Evolutionary conservation across 2,329 filamentous ascomycete species (phyloP).

Genomic region (Eurotiales sp.): DNA sequence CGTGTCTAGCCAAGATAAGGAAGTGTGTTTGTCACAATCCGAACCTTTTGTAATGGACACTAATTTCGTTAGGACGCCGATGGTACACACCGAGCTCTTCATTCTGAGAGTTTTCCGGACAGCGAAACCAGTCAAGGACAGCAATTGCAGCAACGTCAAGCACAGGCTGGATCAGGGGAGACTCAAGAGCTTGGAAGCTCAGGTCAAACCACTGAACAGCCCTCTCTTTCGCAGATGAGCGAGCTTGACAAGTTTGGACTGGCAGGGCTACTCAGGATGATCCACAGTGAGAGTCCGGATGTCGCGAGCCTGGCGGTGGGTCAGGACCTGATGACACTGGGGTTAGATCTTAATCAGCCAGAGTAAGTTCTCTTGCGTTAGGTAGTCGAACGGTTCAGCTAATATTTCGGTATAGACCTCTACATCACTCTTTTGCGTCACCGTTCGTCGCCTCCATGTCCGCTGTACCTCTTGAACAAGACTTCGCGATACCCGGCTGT

Average conservation of each 20-base stretch:
- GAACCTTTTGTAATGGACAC: background rate
- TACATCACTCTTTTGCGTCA: slow-evolving; percentile 61
- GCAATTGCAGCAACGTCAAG: slow-evolving; percentile 33
- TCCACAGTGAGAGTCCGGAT: slow-evolving; percentile 52
- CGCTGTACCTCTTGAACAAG: slow-evolving; percentile 58
- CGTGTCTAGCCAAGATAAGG: slow-evolving; percentile 41
- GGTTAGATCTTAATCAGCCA: slow-evolving; percentile 60
- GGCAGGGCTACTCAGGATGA: slow-evolving; percentile 56
- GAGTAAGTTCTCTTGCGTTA: slow-evolving; percentile 44
- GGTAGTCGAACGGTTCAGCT: slow-evolving; percentile 14
- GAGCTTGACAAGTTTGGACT: slow-evolving; percentile 59
- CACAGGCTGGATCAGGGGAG: slow-evolving; percentile 28
- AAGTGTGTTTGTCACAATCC: slow-evolving; percentile 21
- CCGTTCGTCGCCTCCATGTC: slow-evolving; percentile 58
- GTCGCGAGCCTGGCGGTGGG: slow-evolving; percentile 56
- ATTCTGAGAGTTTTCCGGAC: slow-evolving; percentile 29
- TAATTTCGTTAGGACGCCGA: slow-evolving; percentile 31
- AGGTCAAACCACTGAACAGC: slow-evolving; percentile 34
- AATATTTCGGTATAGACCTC: slow-evolving; percentile 44
- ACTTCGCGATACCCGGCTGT: slow-evolving; percentile 60
- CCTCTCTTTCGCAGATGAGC: slow-evolving; percentile 53
- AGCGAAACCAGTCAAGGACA: slow-evolving; percentile 27
- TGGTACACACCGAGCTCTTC: slow-evolving; percentile 28
- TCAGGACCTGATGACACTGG: slow-evolving; percentile 61
- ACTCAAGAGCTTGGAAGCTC: slow-evolving; percentile 32